A percentile compares a stretch with the other conserved stretches of the same genome.
These are phyloP conservation scores for Flaveria floridana DNA, from an alignment of 140 eudicot species.

Conservation along the genomic window DNA sequence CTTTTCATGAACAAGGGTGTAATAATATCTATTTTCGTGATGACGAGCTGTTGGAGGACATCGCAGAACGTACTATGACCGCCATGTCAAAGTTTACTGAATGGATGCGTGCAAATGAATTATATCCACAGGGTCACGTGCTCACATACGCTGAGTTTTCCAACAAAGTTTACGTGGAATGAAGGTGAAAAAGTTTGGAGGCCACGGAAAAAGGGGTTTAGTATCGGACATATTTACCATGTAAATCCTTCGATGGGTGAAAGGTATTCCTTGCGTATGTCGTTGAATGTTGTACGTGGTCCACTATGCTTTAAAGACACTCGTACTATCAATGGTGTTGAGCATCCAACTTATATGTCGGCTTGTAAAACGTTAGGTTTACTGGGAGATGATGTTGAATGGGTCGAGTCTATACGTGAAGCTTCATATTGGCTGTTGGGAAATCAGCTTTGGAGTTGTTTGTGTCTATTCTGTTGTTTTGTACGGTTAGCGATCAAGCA, in stretches of 20 bases:
- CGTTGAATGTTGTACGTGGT: background rate
- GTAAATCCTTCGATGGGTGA: slow-evolving; percentile 13
- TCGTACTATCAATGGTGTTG: background rate
- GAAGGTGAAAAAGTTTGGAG: background rate
- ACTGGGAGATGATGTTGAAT: background rate
- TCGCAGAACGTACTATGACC: background rate
- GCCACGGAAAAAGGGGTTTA: background rate
- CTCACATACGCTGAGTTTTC: background rate
- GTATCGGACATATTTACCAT: background rate
- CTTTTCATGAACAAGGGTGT: background rate
- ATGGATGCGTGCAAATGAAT: background rate
- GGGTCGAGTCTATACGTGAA: background rate
- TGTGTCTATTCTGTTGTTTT: background rate
- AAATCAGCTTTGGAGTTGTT: background rate
- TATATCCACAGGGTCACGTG: background rate
- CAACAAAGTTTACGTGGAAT: background rate
- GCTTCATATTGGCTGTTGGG: background rate
- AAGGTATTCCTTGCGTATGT: slow-evolving; percentile 11
- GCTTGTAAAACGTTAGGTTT: background rate
- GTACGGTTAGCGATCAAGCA: background rate
- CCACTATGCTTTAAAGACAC: background rate
- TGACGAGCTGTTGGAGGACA: background rate
- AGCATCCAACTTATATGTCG: background rate
- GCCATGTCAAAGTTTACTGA: background rate
- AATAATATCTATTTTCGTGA: background rate